These are phyloP conservation scores for cucumber (Cucumis sativus) DNA, from an alignment of 306 rosid genomes.

Conservation along the genomic window DNA sequence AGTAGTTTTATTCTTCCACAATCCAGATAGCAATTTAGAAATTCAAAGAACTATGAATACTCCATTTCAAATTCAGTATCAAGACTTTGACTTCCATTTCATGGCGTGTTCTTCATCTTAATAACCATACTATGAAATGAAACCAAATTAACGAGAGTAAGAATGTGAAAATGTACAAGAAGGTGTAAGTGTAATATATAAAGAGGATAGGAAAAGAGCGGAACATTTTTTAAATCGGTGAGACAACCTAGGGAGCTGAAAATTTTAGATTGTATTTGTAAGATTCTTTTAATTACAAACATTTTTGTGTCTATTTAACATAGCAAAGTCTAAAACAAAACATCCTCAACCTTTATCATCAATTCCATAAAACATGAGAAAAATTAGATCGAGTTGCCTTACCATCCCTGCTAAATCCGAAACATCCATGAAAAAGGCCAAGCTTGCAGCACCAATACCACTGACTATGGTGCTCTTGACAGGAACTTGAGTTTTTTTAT, in stretches of 20 bases:
- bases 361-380: neutral
- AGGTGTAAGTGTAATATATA: neutral
- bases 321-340: neutral
- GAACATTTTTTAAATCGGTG: neutral
- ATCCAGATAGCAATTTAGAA: neutral
- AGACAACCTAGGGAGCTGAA: neutral
- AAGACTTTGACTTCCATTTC: neutral
- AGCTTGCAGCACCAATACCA: constrained; percentile 54
- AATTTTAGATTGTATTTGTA: neutral
- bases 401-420: constrained; percentile 86
- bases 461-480: constrained; percentile 50
- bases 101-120: neutral
- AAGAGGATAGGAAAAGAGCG: neutral
- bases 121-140: neutral
- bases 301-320: neutral
- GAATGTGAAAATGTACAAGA: neutral
- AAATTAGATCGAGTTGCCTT: constrained; percentile 11
- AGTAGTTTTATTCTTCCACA: neutral
- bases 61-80: neutral
- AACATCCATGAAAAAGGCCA: constrained; percentile 83
- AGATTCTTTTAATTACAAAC: neutral
- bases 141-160: neutral
- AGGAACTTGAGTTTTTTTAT: constrained; percentile 31
- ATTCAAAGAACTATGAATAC: neutral
- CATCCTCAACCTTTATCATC: neutral